Percentiles rank a stretch among this genome's conserved stretches.
These are phyloP conservation scores for Sporisorium iseilematis-ciliati DNA, from an alignment of 1,284 basidiomycete genomes.

Conservation along the genomic window DNA sequence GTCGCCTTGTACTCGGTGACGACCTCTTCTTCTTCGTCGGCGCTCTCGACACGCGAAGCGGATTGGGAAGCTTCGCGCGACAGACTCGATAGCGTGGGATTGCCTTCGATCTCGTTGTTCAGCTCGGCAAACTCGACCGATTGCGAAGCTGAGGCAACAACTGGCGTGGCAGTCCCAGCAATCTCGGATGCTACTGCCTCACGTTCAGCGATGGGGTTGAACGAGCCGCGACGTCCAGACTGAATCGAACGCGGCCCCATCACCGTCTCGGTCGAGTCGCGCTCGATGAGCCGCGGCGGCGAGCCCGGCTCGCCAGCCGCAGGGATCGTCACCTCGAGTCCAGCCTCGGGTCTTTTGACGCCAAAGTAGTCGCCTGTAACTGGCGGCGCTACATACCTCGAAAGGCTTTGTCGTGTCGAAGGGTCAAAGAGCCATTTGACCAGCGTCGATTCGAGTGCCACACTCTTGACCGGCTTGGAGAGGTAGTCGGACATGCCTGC, in stretches of 20 bases:
- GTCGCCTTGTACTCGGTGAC: constrained; percentile 1
- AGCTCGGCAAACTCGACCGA: constrained; percentile 6
- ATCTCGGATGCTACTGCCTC: constrained; percentile 42
- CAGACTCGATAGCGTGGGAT: constrained; percentile 7
- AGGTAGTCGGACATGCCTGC: constrained; percentile 67
- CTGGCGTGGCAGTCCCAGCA: constrained; percentile 18
- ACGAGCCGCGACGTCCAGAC: constrained; percentile 45
- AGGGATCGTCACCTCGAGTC: constrained; percentile 38
- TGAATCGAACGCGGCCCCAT: constrained; percentile 48
- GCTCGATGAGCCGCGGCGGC: constrained; percentile 43
- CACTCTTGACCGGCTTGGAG: constrained; percentile 65
- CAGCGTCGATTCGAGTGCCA: constrained; percentile 58
- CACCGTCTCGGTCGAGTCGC: constrained; percentile 53
- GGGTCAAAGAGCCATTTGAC: constrained; percentile 63
- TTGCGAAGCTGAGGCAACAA: constrained; percentile 2
- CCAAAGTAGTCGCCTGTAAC: constrained; percentile 46
- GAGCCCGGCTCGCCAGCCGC: constrained; percentile 18
- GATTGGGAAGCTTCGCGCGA: constrained; percentile 9
- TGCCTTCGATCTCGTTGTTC: background rate
- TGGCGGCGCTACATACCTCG: constrained; percentile 48
- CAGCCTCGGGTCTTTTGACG: constrained; percentile 23
- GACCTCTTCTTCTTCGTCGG: constrained; percentile 39
- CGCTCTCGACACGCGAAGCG: constrained; percentile 25
- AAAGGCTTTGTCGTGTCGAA: constrained; percentile 56
- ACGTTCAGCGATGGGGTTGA: constrained; percentile 46